Percentiles rank a stretch among this genome's conserved stretches.
Conservation (phyloP, 257 asterid genomes). For the Salvia miltiorrhiza region DNA sequence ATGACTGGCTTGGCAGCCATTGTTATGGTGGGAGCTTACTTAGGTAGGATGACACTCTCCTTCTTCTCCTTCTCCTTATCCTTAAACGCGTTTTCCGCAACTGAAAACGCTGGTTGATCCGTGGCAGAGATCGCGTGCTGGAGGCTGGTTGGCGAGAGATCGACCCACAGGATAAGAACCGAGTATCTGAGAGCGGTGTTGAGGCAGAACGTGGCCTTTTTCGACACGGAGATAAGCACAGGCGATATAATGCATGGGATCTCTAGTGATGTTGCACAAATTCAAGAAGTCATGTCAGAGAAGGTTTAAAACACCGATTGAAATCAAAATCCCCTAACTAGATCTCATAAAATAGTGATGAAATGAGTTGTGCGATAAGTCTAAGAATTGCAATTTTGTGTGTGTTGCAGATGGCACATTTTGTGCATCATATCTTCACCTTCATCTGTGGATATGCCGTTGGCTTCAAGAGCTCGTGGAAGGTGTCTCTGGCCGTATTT, state of each 20-base stretch:
- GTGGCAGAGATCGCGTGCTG: slow-evolving; percentile 75
- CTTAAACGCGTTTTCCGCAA: not conserved
- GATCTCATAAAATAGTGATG: not conserved
- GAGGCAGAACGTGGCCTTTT: slow-evolving; percentile 71
- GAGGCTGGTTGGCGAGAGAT: slow-evolving; percentile 83
- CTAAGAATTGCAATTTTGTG: not conserved
- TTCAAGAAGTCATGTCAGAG: slow-evolving; percentile 90
- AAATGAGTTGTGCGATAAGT: not conserved
- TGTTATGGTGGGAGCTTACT: slow-evolving; percentile 75
- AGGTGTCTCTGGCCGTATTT: slow-evolving; percentile 69
- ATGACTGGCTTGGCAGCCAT: slow-evolving; percentile 70
- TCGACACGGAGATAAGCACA: slow-evolving; percentile 66
- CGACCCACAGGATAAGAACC: slow-evolving; percentile 74
- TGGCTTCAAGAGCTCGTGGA: slow-evolving; percentile 64
- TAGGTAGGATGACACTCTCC: too few relatives aligned
- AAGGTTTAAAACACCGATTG: slow-evolving; percentile 44
- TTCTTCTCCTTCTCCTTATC: too few relatives aligned
- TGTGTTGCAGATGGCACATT: slow-evolving; percentile 73
- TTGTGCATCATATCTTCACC: slow-evolving; percentile 75
- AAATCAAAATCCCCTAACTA: not conserved
- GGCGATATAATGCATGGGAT: slow-evolving; percentile 90
- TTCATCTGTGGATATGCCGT: slow-evolving; percentile 71
- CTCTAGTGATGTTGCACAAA: slow-evolving; percentile 86
- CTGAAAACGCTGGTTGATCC: not conserved
- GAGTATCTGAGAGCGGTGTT: slow-evolving; percentile 73